Percentiles rank a stretch among this genome's conserved stretches.
Conservation (phyloP, 2,329 filamentous ascomycete genomes). For the Fusarium sp. region DNA sequence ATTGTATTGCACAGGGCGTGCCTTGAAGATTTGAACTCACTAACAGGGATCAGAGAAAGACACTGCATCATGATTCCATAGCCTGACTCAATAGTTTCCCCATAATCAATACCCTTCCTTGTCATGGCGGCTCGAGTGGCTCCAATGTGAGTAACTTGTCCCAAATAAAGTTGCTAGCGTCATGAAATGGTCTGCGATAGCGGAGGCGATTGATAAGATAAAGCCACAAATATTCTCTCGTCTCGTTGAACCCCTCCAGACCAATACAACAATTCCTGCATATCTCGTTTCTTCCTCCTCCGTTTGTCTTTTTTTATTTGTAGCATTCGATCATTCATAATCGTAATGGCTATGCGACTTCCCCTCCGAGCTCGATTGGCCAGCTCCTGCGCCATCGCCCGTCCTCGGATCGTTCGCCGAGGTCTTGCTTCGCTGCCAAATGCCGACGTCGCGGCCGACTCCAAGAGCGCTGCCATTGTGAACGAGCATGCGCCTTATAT, state of each 20-base stretch:
- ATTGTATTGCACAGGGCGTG: background rate
- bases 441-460: slow-evolving; percentile 78
- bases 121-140: slow-evolving; percentile 10
- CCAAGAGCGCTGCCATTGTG: slow-evolving; percentile 78
- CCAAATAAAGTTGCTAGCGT: slow-evolving; percentile 22
- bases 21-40: background rate
- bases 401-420: slow-evolving; percentile 47
- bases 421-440: slow-evolving; percentile 62
- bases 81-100: slow-evolving; percentile 11
- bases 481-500: slow-evolving; percentile 84
- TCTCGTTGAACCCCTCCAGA: slow-evolving; percentile 20
- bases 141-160: slow-evolving; percentile 14
- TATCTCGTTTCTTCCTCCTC: background rate
- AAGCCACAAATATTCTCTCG: slow-evolving; percentile 41
- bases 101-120: background rate
- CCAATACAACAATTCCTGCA: background rate
- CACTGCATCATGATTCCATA: slow-evolving; percentile 7
- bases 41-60: slow-evolving; percentile 1
- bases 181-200: slow-evolving; percentile 41
- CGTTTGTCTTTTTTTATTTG: background rate
- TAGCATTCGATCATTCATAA: background rate
- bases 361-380: slow-evolving; percentile 54
- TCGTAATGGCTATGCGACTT: slow-evolving; percentile 55
- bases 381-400: slow-evolving; percentile 36
- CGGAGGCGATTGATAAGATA: slow-evolving; percentile 48